phyloP scores from a whole-genome alignment of 345 rosid genomes.

The Populus tremula region DNA sequence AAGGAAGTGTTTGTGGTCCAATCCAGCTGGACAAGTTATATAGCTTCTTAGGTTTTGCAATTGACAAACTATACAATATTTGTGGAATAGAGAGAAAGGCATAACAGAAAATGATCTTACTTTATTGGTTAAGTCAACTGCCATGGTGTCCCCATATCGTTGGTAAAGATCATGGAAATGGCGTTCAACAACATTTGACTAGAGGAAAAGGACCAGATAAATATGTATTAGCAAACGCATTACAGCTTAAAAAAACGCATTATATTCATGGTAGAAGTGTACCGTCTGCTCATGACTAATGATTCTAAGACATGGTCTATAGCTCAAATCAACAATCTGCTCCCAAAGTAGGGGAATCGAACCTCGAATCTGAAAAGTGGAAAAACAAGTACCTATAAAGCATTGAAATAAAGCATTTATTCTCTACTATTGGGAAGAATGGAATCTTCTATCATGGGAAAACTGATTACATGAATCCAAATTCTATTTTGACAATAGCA shows the following conservation, averaged over 20 bases:
- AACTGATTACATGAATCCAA: not conserved
- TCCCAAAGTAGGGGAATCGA: conserved; percentile 98
- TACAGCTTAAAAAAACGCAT: conserved; percentile 13
- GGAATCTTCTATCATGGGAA: not conserved
- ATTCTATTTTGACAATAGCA: not conserved
- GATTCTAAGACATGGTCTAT: conserved; percentile 72
- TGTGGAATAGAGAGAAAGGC: conserved; percentile 4
- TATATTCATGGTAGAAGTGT: conserved; percentile 14
- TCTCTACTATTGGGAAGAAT: not conserved
- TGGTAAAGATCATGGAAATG: conserved; percentile 83
- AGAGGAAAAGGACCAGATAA: conserved; percentile 21
- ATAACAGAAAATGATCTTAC: conserved; percentile 36
- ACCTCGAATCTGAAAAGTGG: conserved; percentile 69
- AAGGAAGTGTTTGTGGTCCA: conserved; percentile 9
- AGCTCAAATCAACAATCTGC: conserved; percentile 97
- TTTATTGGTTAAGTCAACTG: conserved; percentile 75
- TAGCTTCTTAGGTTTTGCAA: not conserved
- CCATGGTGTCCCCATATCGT: conserved; percentile 79
- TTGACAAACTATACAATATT: not conserved
- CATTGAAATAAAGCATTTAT: not conserved
- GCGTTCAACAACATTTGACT: conserved; percentile 81
- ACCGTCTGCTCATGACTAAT: conserved; percentile 69
- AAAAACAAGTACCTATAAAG: conserved; percentile 11
- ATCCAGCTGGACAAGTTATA: conserved; percentile 3
- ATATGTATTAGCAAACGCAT: conserved; percentile 15